Base-by-base conservation (phyloP, 2,329 filamentous ascomycete species). In the Pseudocercospora vitis region DNA sequence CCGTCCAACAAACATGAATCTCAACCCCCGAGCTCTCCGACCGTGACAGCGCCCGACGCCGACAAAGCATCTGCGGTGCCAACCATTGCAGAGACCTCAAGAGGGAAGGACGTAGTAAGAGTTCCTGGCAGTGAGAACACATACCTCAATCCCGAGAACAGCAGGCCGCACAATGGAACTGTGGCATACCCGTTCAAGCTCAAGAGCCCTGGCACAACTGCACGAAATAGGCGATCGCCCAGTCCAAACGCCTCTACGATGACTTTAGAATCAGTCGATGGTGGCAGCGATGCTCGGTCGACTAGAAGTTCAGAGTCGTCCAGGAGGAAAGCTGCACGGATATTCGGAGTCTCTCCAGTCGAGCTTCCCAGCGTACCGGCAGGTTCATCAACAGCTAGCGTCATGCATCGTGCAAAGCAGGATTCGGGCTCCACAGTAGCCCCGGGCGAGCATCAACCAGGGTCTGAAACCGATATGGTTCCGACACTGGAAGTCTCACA, bases 161-260 rank as follows among this genome's bases (percentile, higher is more conserved):
- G 85, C 64, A 76, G 87, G 2, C 85, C 87, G 0, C 84, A 83
- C 40, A 76, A 87, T 4, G 83, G 82, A 16, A 85, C 86, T 0
- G 81, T 90, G 21, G 86, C 88, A 0, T 80, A 89, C 61, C 88
- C 88, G 0, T 91, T 91, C 65, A 87, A 81, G 52, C 69, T 91
- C 32, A 24, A 45, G 23, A 51, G 16, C 8, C 23, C 8, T 45
- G 39, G 11, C 79, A 80, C 48, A 80, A 80, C 51, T 16, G 24
- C 16, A 14, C 23, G 44, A 21, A 7, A 51, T 8, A n/a, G 26
- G 8, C 39, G 46, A 26, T 46, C 31, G 35, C 23, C 51, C 21
- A 52, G 55, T 18, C 55, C 59, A 4, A 63, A 62, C 55, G 53
- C 64, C 14, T 63, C 60, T n/a, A 60, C 62, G 7, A 60, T 59